Conservation (phyloP, 2,329 filamentous ascomycete genomes). For the Aspergillus unguis region DNA sequence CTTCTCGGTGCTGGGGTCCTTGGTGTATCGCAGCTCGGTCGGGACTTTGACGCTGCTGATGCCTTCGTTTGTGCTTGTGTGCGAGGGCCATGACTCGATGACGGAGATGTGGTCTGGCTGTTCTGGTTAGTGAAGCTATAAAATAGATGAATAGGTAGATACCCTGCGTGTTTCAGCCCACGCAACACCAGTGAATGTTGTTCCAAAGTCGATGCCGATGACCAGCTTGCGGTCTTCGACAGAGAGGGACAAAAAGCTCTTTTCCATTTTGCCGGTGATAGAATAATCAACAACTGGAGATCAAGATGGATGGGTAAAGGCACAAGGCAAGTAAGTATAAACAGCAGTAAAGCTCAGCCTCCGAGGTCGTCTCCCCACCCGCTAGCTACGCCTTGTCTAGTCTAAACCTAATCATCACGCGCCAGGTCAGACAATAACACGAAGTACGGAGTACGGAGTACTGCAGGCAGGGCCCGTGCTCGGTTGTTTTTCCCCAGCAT, state of each 20-base stretch:
- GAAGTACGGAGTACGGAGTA: too few species aligned
- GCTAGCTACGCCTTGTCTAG: too few species aligned
- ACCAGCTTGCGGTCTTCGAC: conserved; percentile 9
- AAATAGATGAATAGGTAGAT: background rate
- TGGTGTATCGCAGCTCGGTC: conserved; percentile 6
- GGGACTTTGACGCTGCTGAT: conserved; percentile 11
- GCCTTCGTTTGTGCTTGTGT: conserved; percentile 3
- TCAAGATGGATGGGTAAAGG: background rate
- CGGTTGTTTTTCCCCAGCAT: too few species aligned
- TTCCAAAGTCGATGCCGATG: conserved; percentile 10
- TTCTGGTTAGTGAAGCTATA: background rate
- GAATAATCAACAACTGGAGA: background rate
- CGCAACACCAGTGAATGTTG: conserved; percentile 10
- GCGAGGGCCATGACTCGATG: conserved; percentile 11
- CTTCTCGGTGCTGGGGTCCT: background rate
- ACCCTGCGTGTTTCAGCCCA: conserved; percentile 12
- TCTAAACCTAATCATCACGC: too few species aligned
- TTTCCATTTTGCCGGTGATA: conserved; percentile 1
- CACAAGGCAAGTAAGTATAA: too few species aligned
- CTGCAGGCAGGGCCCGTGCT: too few species aligned
- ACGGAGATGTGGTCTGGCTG: conserved; percentile 10
- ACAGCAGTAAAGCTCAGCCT: too few species aligned
- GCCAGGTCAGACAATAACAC: too few species aligned
- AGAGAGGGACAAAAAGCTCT: background rate
- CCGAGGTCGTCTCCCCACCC: too few species aligned